Evolutionary conservation across 83 land plant species (phyloP).

Genomic region (Isoetes engelmannii): DNA sequence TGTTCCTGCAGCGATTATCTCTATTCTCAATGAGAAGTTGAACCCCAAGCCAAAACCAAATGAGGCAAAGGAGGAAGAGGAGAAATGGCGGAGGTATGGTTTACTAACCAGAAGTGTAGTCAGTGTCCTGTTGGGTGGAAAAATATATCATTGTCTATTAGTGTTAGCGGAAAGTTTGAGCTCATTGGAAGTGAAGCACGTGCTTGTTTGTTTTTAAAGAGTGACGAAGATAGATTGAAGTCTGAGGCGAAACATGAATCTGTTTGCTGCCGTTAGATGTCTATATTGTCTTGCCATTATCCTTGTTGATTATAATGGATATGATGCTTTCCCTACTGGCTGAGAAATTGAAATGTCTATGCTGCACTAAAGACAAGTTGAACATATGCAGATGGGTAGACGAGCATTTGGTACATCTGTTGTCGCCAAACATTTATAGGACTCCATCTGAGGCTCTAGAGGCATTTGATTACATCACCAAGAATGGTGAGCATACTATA

Average conservation of each 20-base stretch:
- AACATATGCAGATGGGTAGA: slow-evolving; percentile 81
- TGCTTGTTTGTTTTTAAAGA: background rate
- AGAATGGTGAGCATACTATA: slow-evolving; percentile 47
- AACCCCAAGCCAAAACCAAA: slow-evolving; percentile 34
- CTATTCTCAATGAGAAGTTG: slow-evolving; percentile 42
- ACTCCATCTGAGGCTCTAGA: slow-evolving; percentile 76
- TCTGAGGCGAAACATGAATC: no score
- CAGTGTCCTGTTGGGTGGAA: background rate
- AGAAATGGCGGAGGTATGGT: slow-evolving; percentile 76
- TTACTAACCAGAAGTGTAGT: background rate
- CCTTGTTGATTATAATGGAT: no score
- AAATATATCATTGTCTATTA: background rate
- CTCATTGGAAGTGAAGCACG: background rate
- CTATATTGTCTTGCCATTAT: no score
- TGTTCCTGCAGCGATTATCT: slow-evolving; percentile 66
- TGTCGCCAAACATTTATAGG: slow-evolving; percentile 94
- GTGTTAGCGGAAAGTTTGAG: no score
- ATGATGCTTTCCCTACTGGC: no score
- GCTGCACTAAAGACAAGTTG: no score
- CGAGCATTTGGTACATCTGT: slow-evolving; percentile 83
- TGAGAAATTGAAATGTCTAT: no score
- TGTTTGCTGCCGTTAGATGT: no score
- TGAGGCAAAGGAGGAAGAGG: slow-evolving; percentile 47
- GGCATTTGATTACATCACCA: slow-evolving; percentile 89
- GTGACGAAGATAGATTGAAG: no score